Conservation (phyloP, 2,329 filamentous ascomycete species). For the Botrytis elliptica region DNA sequence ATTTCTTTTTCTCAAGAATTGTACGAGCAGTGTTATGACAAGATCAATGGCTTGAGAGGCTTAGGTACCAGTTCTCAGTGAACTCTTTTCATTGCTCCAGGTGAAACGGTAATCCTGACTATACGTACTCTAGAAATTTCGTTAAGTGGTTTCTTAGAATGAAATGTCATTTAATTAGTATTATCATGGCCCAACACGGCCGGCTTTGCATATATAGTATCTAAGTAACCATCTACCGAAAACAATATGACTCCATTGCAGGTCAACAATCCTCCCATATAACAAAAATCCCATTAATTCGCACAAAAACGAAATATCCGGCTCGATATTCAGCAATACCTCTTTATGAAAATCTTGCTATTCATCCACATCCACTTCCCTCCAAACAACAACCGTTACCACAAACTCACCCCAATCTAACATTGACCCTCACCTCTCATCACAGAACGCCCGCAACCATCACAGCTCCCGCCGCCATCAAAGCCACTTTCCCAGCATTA, state of each 20-base stretch:
- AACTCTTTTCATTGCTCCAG: not conserved
- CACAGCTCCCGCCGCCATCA: constrained; percentile 21
- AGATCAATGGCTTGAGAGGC: not conserved
- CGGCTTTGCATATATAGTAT: not conserved
- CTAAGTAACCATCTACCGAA: not conserved
- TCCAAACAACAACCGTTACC: not conserved
- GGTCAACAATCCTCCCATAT: not conserved
- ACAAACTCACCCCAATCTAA: too few species aligned
- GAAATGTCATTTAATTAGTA: not conserved
- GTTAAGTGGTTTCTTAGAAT: not conserved
- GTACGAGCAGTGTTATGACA: not conserved
- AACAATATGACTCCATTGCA: not conserved
- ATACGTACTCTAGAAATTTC: not conserved
- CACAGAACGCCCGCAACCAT: constrained; percentile 21
- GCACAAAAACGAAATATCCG: not conserved
- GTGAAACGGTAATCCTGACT: not conserved
- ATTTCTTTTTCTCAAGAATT: not conserved
- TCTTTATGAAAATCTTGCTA: too few species aligned
- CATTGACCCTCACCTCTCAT: not conserved
- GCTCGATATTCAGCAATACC: not conserved
- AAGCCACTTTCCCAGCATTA: constrained; percentile 10
- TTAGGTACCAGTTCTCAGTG: not conserved
- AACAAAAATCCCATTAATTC: not conserved
- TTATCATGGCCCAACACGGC: not conserved
- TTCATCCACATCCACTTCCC: too few species aligned